phyloP scores from a whole-genome alignment of 352 stramenopile genomes.

The Pythium guiyangense region DNA sequence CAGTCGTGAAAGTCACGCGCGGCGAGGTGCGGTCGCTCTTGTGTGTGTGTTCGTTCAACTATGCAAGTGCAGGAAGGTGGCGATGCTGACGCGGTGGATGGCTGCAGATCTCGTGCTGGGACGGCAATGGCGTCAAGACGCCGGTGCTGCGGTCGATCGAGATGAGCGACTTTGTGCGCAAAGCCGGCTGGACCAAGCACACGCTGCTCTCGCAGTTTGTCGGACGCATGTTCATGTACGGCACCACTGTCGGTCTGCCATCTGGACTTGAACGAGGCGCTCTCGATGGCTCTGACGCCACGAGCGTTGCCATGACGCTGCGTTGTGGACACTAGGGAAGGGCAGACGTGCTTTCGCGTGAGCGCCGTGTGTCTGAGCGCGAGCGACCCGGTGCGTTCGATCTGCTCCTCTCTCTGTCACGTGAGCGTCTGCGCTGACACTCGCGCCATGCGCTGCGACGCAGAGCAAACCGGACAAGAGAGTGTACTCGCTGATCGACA shows the following conservation, averaged over 20 bases:
- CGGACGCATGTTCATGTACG: slow-evolving; percentile 57
- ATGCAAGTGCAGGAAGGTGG: not conserved
- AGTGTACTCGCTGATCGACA: slow-evolving; percentile 50
- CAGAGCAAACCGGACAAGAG: slow-evolving; percentile 61
- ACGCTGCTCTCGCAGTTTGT: slow-evolving; percentile 69
- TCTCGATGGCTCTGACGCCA: no score
- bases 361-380: slow-evolving; percentile 38
- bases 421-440: no score
- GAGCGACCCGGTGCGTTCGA: slow-evolving; percentile 34
- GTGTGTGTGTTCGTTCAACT: not conserved
- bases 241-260: no score
- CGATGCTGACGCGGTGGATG: not conserved
- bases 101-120: slow-evolving; percentile 61
- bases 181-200: slow-evolving; percentile 66
- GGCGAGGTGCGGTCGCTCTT: slow-evolving; percentile 34
- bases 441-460: not conserved
- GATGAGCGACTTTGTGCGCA: slow-evolving; percentile 75
- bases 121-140: slow-evolving; percentile 43
- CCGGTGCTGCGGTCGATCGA: slow-evolving; percentile 50
- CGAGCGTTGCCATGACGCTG: not conserved
- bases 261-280: no score
- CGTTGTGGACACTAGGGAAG: slow-evolving; percentile 25
- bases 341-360: slow-evolving; percentile 37
- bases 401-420: not conserved
- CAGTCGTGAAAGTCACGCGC: slow-evolving; percentile 64